phyloP scores from a whole-genome alignment of 1,139 yeast genomes.

The Geotrichum cucujoidarum region DNA sequence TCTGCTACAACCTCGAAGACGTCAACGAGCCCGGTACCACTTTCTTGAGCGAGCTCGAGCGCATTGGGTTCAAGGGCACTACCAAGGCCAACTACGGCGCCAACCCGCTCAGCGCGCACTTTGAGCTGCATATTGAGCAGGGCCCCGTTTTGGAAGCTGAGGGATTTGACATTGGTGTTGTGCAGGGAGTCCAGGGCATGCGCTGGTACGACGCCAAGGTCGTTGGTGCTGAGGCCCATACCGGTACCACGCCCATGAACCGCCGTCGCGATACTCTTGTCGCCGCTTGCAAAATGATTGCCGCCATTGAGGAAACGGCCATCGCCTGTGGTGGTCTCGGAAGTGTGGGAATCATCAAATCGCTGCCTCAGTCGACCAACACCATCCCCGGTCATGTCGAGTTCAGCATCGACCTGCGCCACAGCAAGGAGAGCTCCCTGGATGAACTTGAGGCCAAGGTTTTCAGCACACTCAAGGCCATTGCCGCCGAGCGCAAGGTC shows the following conservation, averaged over 20 bases:
- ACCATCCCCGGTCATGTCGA: conserved; percentile 60
- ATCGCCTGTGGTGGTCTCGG: conserved; percentile 48
- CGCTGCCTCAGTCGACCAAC: conserved; percentile 58
- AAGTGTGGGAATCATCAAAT: conserved; percentile 53
- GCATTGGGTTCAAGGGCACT: conserved; percentile 60
- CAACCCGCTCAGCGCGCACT: conserved; percentile 62
- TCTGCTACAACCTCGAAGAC: conserved; percentile 48
- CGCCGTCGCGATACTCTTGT: conserved; percentile 59
- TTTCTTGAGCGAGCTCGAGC: conserved; percentile 50
- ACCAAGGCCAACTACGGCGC: conserved; percentile 44
- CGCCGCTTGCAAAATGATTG: conserved; percentile 53
- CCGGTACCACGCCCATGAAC: conserved; percentile 70
- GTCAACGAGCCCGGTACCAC: conserved; percentile 47
- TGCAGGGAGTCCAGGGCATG: conserved; percentile 63
- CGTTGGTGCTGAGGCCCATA: conserved; percentile 60
- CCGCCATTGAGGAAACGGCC: conserved; percentile 54
- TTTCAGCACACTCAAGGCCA: conserved; percentile 38
- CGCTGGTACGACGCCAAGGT: conserved; percentile 55
- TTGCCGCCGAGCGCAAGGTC: conserved; percentile 40
- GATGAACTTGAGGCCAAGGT: conserved; percentile 42
- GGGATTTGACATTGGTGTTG: conserved; percentile 56
- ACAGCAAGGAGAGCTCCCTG: conserved; percentile 46
- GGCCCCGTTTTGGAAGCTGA: conserved; percentile 63
- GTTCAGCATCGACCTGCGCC: conserved; percentile 57
- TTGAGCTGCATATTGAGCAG: conserved; percentile 72